phyloP scores from a whole-genome alignment of 23 red algal genomes.

The Gracilaria caudata region DNA sequence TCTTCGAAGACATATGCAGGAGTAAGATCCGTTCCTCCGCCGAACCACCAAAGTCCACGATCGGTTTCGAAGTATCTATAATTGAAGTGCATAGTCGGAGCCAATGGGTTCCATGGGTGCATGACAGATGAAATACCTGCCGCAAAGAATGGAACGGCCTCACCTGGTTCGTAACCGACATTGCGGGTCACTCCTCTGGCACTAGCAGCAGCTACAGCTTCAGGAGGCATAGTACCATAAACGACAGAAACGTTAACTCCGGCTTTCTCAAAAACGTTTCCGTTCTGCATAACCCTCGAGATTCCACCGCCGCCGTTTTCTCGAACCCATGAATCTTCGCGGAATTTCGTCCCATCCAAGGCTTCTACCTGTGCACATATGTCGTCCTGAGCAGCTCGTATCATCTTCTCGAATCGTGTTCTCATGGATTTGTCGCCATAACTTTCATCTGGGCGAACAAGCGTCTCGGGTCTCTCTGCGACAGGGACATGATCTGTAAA shows the following conservation, averaged over 20 bases:
- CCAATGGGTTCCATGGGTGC: constrained; percentile 97
- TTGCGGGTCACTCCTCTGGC: constrained; percentile 87
- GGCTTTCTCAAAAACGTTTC: constrained; percentile 98
- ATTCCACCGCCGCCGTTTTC: constrained; percentile 94
- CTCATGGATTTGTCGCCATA: constrained; percentile 53
- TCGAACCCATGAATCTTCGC: constrained; percentile 95
- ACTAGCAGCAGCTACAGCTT: constrained; percentile 90
- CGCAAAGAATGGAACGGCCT: constrained; percentile 97
- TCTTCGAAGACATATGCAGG: constrained; percentile 93
- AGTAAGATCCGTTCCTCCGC: constrained; percentile 97
- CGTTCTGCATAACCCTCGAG: constrained; percentile 87
- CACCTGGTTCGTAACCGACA: constrained; percentile 84
- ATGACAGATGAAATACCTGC: constrained; percentile 98
- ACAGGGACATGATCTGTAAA: constrained; percentile 75
- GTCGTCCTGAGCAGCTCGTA: constrained; percentile 84
- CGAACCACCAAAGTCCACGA: constrained; percentile 97
- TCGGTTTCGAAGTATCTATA: constrained; percentile 99
- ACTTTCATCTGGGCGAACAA: constrained; percentile 49
- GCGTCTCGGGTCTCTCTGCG: constrained; percentile 54
- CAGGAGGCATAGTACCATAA: constrained; percentile 99
- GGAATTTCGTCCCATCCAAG: constrained; percentile 88
- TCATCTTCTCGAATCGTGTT: constrained; percentile 90
- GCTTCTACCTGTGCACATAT: constrained; percentile 93
- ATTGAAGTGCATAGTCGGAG: constrained; percentile 99
- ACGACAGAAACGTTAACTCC: constrained; percentile 98